Evolutionary conservation across 2,329 filamentous ascomycete species (phyloP), one percentile per base, ranked within the genome.

Genomic region (Chaetomiaceae sp.): DNA sequence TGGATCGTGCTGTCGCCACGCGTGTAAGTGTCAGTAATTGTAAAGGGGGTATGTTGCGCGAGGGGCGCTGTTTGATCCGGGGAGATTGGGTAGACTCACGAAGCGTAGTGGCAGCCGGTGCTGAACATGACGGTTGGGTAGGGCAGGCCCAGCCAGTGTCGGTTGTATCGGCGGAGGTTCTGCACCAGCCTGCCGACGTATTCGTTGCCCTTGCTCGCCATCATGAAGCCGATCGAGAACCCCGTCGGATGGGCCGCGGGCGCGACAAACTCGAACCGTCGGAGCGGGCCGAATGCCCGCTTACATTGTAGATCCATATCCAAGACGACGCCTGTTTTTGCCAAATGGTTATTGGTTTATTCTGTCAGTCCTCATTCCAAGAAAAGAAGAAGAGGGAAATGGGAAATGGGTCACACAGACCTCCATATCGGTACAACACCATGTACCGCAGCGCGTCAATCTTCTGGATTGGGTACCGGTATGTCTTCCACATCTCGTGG

Each of bases 101-200:
- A 71, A 20, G 67, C 69, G 50, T 69, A 72, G 51, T 72, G 69
- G 35, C 69, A 71, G 12, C 69, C 69, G 1, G 70, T 71, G 54
- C 68, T 71, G 54, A 72, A 72, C 70, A 72, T 72, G 27, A 72
- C 67, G 2, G 69, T 70, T 3, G 66, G 56, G 43, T 72, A 71
- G 0, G 69, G 68, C 27, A 72, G 53, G 3, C 66, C 62, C 16
- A 71, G 61, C 69, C 69, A 72, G n/a, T 64, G 55, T 5, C 60
- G 61, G 53, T 72, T 67, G 43, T 70, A 72, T 0, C 55, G 52
- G 1, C 58, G 53, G 1, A 72, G 60, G 27, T 67, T 66, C 5
- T 55, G 40, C 12, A 72, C 65, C 17, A 71, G 54, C 20, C 64
- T 55, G 5, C 60, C 56, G 5, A 71, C 61, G 44, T 69, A 71